phyloP scores from a whole-genome alignment of 306 rosid species.

The Vicia sativa region DNA sequence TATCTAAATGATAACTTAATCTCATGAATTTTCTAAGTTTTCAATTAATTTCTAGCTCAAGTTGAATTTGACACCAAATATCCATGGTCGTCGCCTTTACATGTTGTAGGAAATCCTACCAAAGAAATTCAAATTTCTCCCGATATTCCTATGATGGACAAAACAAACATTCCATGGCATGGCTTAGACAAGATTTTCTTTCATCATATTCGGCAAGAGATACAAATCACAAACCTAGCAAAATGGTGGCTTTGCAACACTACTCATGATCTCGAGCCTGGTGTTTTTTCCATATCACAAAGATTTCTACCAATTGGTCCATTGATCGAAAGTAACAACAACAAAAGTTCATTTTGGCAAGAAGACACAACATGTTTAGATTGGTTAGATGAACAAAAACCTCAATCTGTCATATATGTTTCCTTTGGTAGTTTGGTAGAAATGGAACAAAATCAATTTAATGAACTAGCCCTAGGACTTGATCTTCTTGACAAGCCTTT shows the following conservation, averaged over 20 bases:
- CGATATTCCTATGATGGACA: conserved; percentile 30
- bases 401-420: conserved; percentile 42
- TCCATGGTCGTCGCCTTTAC: neutral
- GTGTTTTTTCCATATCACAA: conserved; percentile 37
- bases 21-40: too few relatives aligned
- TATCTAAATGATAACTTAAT: too few relatives aligned
- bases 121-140: conserved; percentile 38
- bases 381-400: conserved; percentile 39
- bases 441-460: conserved; percentile 32
- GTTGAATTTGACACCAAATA: neutral
- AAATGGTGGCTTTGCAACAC: conserved; percentile 52
- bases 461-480: conserved; percentile 44
- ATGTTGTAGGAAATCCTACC: conserved; percentile 35
- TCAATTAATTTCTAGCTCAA: neutral
- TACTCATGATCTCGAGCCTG: conserved; percentile 37
- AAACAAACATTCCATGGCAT: conserved; percentile 33
- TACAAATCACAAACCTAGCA: conserved; percentile 18
- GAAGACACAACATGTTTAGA: conserved; percentile 38
- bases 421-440: conserved; percentile 40
- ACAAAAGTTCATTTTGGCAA: conserved; percentile 39
- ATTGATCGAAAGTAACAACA: conserved; percentile 2
- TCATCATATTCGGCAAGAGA: neutral
- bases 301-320: conserved; percentile 46
- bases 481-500: conserved; percentile 38
- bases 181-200: neutral